Conservation (phyloP, 495 filamentous ascomycete genomes). For the Margaritispora aquatica region DNA sequence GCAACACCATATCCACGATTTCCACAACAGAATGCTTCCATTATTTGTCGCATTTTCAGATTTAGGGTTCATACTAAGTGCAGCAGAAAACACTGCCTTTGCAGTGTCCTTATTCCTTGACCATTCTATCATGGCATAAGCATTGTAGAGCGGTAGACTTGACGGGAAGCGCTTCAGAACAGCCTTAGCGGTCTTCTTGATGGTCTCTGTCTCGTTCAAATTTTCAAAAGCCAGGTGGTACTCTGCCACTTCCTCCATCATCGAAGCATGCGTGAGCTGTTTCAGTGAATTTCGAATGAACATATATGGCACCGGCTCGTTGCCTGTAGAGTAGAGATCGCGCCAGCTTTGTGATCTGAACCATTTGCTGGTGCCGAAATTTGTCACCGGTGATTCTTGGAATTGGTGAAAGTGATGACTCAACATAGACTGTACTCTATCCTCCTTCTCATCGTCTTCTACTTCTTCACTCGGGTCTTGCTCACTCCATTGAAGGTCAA, state of each 20-base stretch:
- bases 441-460: neutral
- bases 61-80: constrained; percentile 51
- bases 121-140: constrained; percentile 68
- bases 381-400: constrained; percentile 7
- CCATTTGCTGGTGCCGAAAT: constrained; percentile 4
- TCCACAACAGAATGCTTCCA: constrained; percentile 49
- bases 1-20: constrained; percentile 66
- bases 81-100: constrained; percentile 57
- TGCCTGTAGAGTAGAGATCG: constrained; percentile 1
- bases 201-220: constrained; percentile 44
- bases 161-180: constrained; percentile 62
- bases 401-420: constrained; percentile 3
- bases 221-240: constrained; percentile 68
- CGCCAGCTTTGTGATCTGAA: constrained; percentile 5
- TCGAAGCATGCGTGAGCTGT: constrained; percentile 38
- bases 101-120: constrained; percentile 49
- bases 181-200: constrained; percentile 64
- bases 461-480: neutral
- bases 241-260: constrained; percentile 53
- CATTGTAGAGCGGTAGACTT: constrained; percentile 67
- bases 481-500: neutral
- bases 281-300: constrained; percentile 36
- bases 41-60: constrained; percentile 13
- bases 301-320: constrained; percentile 11
- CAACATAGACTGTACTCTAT: neutral